A percentile compares a stretch with the other conserved stretches of the same genome.
phyloP scores from a whole-genome alignment of 2,329 filamentous ascomycete genomes.

The Rhinocladiella similis region DNA sequence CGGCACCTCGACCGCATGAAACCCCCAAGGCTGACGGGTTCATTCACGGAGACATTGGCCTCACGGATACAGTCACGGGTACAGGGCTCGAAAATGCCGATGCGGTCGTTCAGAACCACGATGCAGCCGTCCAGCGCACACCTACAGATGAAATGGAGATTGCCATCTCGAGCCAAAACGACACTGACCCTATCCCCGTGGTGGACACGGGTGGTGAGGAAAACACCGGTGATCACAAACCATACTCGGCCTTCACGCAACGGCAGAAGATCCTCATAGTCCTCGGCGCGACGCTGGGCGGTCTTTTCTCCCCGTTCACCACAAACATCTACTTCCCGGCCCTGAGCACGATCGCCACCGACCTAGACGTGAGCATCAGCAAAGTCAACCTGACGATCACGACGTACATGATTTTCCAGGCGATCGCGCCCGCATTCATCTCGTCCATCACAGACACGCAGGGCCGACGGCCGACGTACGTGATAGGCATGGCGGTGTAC shows the following conservation, averaged over 20 bases:
- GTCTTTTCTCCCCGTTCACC: slow-evolving; percentile 53
- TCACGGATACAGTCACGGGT: too few relatives aligned
- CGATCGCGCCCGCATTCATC: slow-evolving; percentile 51
- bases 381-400: slow-evolving; percentile 33
- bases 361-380: slow-evolving; percentile 30
- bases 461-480: slow-evolving; percentile 51
- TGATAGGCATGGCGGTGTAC: slow-evolving; percentile 45
- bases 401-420: slow-evolving; percentile 49
- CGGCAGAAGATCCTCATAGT: slow-evolving; percentile 49
- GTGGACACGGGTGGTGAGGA: too few relatives aligned
- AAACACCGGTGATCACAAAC: not conserved
- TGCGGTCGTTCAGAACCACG: too few relatives aligned
- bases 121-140: too few relatives aligned
- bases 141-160: too few relatives aligned
- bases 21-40: too few relatives aligned
- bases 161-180: too few relatives aligned
- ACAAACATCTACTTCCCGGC: slow-evolving; percentile 43
- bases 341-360: slow-evolving; percentile 40
- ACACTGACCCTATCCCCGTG: too few relatives aligned
- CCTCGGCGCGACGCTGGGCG: slow-evolving; percentile 40
- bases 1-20: too few relatives aligned
- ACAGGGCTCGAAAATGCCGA: too few relatives aligned
- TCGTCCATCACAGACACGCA: slow-evolving; percentile 51
- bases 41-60: too few relatives aligned
- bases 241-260: slow-evolving; percentile 11